These are phyloP conservation scores for Fusarium concolor DNA, from an alignment of 2,329 filamentous ascomycete species.

Conservation along the genomic window DNA sequence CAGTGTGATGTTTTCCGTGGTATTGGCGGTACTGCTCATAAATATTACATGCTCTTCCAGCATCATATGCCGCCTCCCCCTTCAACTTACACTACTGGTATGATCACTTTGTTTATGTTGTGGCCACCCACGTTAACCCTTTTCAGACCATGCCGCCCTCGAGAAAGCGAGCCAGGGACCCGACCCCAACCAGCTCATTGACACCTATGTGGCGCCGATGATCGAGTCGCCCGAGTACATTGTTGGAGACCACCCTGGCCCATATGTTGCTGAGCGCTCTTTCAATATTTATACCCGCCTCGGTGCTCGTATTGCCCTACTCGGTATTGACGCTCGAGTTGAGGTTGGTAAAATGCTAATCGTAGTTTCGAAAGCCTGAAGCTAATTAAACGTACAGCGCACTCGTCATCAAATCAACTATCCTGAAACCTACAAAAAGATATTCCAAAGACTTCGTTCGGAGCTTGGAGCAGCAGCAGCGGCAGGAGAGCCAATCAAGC, in stretches of 20 bases:
- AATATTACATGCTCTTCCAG: conserved; percentile 98
- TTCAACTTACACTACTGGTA: conserved; percentile 77
- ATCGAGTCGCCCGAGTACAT: conserved; percentile 78
- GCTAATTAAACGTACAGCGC: conserved; percentile 68
- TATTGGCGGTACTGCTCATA: conserved; percentile 91
- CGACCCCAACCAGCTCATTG: conserved; percentile 78
- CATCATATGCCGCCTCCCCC: conserved; percentile 88
- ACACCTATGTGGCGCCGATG: conserved; percentile 75
- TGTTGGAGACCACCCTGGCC: conserved; percentile 79
- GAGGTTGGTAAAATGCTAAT: conserved; percentile 65
- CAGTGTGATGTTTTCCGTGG: conserved; percentile 90
- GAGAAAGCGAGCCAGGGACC: conserved; percentile 60
- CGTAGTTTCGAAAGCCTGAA: not conserved
- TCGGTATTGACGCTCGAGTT: conserved; percentile 92
- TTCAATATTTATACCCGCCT: conserved; percentile 88
- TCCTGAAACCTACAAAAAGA: conserved; percentile 85
- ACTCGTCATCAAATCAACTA: conserved; percentile 96
- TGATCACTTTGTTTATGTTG: not conserved
- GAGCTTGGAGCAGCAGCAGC: conserved; percentile 77
- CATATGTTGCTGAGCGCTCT: conserved; percentile 90
- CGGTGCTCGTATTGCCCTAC: conserved; percentile 83
- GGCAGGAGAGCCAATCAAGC: conserved; percentile 82
- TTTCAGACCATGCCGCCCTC: conserved; percentile 41
- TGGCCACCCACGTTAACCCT: conserved; percentile 19
- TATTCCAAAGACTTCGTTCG: conserved; percentile 79